A percentile compares a stretch with the other conserved stretches of the same genome.
phyloP scores from a whole-genome alignment of 805 yeast species.

The Priceomyces carsonii region DNA sequence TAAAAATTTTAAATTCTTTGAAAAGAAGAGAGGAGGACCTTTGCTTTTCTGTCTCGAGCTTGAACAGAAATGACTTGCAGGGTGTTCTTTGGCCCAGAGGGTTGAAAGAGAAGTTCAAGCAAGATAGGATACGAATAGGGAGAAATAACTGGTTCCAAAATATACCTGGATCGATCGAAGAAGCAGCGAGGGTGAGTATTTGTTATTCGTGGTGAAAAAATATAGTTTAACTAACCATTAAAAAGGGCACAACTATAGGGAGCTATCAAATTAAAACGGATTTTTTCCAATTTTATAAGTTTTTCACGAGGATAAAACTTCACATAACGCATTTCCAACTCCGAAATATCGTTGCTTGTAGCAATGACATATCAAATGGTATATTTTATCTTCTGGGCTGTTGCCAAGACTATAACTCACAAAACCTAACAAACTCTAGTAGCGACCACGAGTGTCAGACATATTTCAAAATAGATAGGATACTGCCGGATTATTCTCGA shows the following conservation, averaged over 20 bases:
- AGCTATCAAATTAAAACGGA: slow-evolving; percentile 27
- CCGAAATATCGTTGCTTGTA: slow-evolving; percentile 49
- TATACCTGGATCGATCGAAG: slow-evolving; percentile 32
- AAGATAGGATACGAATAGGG: slow-evolving; percentile 36
- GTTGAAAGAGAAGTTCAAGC: slow-evolving; percentile 29
- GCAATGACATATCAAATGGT: slow-evolving; percentile 31
- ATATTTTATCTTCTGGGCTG: slow-evolving; percentile 42
- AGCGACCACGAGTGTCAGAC: slow-evolving; percentile 28
- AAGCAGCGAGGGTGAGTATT: slow-evolving; percentile 34
- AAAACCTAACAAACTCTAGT: slow-evolving; percentile 23
- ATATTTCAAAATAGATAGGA: slow-evolving; percentile 36
- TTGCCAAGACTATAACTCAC: slow-evolving; percentile 29
- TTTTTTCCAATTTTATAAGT: slow-evolving; percentile 38
- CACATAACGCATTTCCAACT: slow-evolving; percentile 59
- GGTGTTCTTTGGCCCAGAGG: slow-evolving; percentile 39
- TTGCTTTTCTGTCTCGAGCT: slow-evolving; percentile 24
- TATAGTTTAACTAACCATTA: slow-evolving; percentile 19
- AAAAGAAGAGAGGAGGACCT: slow-evolving; percentile 36
- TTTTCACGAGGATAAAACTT: slow-evolving; percentile 46
- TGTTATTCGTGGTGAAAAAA: neutral
- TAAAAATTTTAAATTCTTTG: slow-evolving; percentile 34
- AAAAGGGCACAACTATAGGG: slow-evolving; percentile 20
- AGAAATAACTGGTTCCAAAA: slow-evolving; percentile 39
- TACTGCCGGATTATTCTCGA: slow-evolving; percentile 27
- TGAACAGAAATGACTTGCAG: slow-evolving; percentile 27